Base-by-base conservation (phyloP, 352 stramenopile species). In the Hyaloperonospora brassicae region DNA sequence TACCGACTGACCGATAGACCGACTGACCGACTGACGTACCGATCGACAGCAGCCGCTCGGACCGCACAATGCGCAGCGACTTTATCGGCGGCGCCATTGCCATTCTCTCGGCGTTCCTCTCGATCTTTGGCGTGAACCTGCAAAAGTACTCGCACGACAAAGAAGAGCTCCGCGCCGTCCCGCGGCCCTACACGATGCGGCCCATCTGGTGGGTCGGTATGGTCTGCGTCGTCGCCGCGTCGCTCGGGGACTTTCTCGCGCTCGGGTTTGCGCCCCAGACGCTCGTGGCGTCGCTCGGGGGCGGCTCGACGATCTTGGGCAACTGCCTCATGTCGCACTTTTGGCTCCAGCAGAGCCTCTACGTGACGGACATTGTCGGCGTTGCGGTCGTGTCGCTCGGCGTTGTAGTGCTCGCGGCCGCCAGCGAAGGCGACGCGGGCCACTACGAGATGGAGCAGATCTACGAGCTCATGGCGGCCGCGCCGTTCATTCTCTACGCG, bases 61-160 rank as follows among this genome's bases (percentile, higher is more conserved):
- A 17, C 17, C 17, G 17, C 17, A 21, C 36, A 24, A 71, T 71
- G 63, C 61, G 45, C 47, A 71, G 63, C 42, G 63, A 71, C 47
- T 64, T 71, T 10, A 59, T 94, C 50, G 87, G 86, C 57, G 87
- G 81, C 34, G 61, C 70, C 30, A 84, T 96, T 58, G 79, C 77
- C 47, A 75, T 95, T 12, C 55, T 75, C 23, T 76, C 77, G n/a
- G 66, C 84, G 1, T 68, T 95, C 45, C 67, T 81, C 43, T 93
- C 84, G 55, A 96, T 94, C 72, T 89, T 96, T 39, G 87, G 87
- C 44, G 84, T 95, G 9, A 96, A 96, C 57, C 65, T 95, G 54
- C 86, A 96, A 63, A 96, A 96, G 68, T 93, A 93, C 57, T 91
- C 76, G 46, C 85, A 95, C 52, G 77, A 92, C 61, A 83, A 88